phyloP scores from a whole-genome alignment of 78 protist genomes.

The Dictyostelium capitatum region DNA sequence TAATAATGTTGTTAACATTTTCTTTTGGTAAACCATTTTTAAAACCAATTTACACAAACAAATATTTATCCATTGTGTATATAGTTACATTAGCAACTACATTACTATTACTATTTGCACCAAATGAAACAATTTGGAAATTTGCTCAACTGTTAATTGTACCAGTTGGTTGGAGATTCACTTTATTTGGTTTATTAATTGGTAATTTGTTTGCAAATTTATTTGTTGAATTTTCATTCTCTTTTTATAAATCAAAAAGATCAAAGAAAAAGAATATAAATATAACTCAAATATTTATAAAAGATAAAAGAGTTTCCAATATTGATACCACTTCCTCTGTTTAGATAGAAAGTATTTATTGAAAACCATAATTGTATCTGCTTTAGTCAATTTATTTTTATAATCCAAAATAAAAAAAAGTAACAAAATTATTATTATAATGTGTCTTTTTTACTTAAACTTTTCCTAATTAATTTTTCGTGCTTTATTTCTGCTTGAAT shows the following conservation, averaged over 20 bases:
- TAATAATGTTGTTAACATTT: slow-evolving; percentile 62
- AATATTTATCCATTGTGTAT: slow-evolving; percentile 3
- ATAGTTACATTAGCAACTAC: slow-evolving; percentile 17
- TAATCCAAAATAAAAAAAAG: no score
- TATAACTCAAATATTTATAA: slow-evolving; percentile 21
- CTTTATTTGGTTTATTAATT: slow-evolving; percentile 18
- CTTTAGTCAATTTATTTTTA: no score
- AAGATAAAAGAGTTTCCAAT: no score
- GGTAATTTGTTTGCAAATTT: slow-evolving; percentile 26
- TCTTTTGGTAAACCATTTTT: slow-evolving; percentile 78
- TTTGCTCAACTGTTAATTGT: slow-evolving; percentile 23
- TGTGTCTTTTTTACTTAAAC: no score
- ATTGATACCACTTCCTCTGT: no score
- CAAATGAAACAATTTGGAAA: slow-evolving; percentile 19
- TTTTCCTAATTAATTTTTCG: no score
- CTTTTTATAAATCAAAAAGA: background rate
- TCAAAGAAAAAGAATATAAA: slow-evolving; percentile 45
- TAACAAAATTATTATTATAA: no score
- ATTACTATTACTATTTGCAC: slow-evolving; percentile 12
- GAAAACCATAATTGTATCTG: no score
- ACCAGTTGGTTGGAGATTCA: slow-evolving; percentile 52
- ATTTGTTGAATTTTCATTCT: slow-evolving; percentile 34
- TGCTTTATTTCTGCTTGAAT: no score
- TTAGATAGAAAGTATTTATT: no score
- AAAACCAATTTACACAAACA: slow-evolving; percentile 68